Evolutionary conservation across 2,329 filamentous ascomycete species (phyloP).

Genomic region (Colletotrichum karsti): DNA sequence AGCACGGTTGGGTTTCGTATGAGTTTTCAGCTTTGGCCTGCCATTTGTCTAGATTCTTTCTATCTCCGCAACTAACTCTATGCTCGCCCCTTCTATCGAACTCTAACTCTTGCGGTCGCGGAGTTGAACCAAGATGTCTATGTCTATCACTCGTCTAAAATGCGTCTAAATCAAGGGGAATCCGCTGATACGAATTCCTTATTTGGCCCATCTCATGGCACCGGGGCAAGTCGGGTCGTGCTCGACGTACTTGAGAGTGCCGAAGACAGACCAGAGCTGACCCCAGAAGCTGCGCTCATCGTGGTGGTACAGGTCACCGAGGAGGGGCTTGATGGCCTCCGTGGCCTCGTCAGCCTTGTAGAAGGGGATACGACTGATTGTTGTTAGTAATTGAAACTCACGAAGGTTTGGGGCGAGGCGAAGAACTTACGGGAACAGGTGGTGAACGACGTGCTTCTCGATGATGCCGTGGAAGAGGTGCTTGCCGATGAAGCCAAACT

Average conservation of each 20-base stretch:
- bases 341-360: conserved; percentile 69
- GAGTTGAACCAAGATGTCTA: conserved; percentile 5
- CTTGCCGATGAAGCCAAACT: conserved; percentile 68
- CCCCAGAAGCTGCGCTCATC: conserved; percentile 54
- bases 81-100: background rate
- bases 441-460: conserved; percentile 69
- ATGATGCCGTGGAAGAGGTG: conserved; percentile 71
- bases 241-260: conserved; percentile 56
- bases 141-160: conserved; percentile 10
- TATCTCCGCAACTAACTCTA: background rate
- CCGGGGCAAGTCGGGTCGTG: conserved; percentile 45
- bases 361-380: conserved; percentile 59
- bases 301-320: conserved; percentile 61
- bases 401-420: background rate
- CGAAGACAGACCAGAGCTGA: conserved; percentile 55
- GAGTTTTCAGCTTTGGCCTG: background rate
- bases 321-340: conserved; percentile 62
- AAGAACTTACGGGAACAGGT: conserved; percentile 60
- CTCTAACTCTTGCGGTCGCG: background rate
- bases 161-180: background rate
- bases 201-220: conserved; percentile 44
- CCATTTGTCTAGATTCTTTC: background rate
- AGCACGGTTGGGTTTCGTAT: background rate
- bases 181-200: background rate
- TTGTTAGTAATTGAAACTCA: conserved; percentile 2